Base-by-base conservation (phyloP, 257 asterid genomes). In the Solanum medicagineum region DNA sequence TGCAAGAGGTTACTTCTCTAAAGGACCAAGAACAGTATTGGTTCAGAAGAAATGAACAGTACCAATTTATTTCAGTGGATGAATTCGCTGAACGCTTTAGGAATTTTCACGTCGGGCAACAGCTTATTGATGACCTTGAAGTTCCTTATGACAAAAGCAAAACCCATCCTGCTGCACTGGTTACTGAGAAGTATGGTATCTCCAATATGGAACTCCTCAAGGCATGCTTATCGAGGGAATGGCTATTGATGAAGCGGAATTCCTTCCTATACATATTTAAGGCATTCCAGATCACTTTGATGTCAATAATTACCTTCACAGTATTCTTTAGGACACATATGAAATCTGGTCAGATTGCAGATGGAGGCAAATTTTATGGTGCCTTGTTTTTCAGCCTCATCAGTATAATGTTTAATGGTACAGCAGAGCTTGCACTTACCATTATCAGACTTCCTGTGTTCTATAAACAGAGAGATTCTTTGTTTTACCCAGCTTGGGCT, bases 401-500 rank as follows among this genome's bases (percentile, higher is more conserved):
- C 40, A 94, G 91, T 87, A 94, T 96, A 89, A 96, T 94, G 98
- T 96, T 96, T 71, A 94, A 94, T 86, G 98, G 99, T 79, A 91
- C 94, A 4, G 94, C 95, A 12, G 99, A 96, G 92, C 93, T 94
- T 73, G 98, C 95, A n/a, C 83, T 96, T 86, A 93, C 92, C 8
- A 83, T 93, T 77, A 53, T 91, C 55, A 89, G 99, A 86, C 97
- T 95, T 87, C 99, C 98, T 0, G 97, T 94, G 79, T 94, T 94
- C 91, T 96, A 92, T 75, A 94, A 93, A 88, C 99, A 96, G 84
- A 90, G 98, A 86, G 97, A 93, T 81, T 94, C 94, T 83, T 89
- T 93, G 56, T 93, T 94, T 89, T 96, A 85, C 90, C 99, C 98
- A 12, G 95, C 98, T 71, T 94, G 99, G 99, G 99, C 99, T 10